Conservation (phyloP, 1,284 basidiomycete genomes). For the Wallemia hederae region DNA sequence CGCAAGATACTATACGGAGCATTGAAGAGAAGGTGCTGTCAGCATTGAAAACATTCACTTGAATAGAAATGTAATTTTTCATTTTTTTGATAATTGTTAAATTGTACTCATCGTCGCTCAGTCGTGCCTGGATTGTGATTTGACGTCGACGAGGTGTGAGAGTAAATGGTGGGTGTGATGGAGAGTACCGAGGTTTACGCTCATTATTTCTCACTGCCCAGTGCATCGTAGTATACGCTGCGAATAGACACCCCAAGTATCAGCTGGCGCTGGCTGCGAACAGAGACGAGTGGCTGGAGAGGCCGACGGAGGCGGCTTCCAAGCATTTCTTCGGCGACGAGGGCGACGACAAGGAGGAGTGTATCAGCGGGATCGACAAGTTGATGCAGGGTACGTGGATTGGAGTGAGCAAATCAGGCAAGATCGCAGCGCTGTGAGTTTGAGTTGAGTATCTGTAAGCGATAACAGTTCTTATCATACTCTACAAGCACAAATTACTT, state of each 20-base stretch:
- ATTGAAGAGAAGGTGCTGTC: slow-evolving; percentile 10
- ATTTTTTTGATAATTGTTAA: too few relatives aligned
- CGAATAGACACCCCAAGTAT: background rate
- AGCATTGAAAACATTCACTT: too few relatives aligned
- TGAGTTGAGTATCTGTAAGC: background rate
- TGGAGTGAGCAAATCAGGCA: background rate
- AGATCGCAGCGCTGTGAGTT: background rate
- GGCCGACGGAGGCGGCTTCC: background rate
- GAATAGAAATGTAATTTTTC: too few relatives aligned
- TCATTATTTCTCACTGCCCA: background rate
- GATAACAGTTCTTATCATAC: background rate
- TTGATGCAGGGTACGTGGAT: background rate
- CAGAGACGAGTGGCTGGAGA: background rate
- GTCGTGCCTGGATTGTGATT: background rate
- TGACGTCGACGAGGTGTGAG: too few relatives aligned
- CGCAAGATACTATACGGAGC: slow-evolving; percentile 9
- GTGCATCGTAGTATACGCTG: background rate
- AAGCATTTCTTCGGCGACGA: background rate
- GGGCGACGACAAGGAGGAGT: background rate
- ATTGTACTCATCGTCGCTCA: too few relatives aligned
- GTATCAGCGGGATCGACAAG: background rate
- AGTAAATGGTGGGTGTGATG: background rate
- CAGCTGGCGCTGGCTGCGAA: background rate
- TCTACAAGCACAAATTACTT: background rate
- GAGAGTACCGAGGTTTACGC: background rate